Base-by-base conservation (phyloP, 2,329 filamentous ascomycete genomes). In the Alternaria rosae region DNA sequence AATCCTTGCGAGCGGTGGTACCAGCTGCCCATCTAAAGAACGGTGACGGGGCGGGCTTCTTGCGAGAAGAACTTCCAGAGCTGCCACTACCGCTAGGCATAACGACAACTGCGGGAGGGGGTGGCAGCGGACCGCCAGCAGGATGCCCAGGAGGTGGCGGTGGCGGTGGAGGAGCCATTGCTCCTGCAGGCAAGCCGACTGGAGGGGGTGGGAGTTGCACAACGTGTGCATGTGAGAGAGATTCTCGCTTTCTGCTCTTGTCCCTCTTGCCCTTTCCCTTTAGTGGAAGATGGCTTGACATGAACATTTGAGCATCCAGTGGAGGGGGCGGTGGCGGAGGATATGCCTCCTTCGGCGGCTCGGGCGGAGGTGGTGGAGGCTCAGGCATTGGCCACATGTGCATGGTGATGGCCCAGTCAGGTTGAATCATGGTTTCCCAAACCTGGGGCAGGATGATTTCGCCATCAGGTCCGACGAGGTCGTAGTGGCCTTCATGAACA, bases 391-490 rank as follows among this genome's bases (percentile, higher is more conserved):
- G 82, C 82, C 82, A 84, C 74, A 84, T 82, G 65, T 82, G 80
- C 82, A 84, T 84, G 10, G 75, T 82, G 60, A 84, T 80, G 48
- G 79, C 73, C 82, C 81, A 83, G 66, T 82, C 82, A 3, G 82
- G 82, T 65, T 84, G 77, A 38, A 84, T 71, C 70, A 82, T 79
- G 1, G 77, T 81, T 30, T 84, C 82, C 82, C 82, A 84, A 13
- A 83, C 78, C 62, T 82, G 81, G 3, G 82, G 82, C 8, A 84
- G 76, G 58, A 84, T 84, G 68, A 84, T 84, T 68, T 84, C 81
- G 45, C 79, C 79, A 51, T 84, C 81, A 0, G 82, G 82, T 6
- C 82, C 82, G 13, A 81, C 76, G 30, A 84, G 78, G 57, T 84
- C 82, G 70, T 84, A 84, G 63, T 82, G 80, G 28, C 82, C 81